Base-by-base conservation (phyloP, 495 filamentous ascomycete genomes). In the Daldinia childiae region DNA sequence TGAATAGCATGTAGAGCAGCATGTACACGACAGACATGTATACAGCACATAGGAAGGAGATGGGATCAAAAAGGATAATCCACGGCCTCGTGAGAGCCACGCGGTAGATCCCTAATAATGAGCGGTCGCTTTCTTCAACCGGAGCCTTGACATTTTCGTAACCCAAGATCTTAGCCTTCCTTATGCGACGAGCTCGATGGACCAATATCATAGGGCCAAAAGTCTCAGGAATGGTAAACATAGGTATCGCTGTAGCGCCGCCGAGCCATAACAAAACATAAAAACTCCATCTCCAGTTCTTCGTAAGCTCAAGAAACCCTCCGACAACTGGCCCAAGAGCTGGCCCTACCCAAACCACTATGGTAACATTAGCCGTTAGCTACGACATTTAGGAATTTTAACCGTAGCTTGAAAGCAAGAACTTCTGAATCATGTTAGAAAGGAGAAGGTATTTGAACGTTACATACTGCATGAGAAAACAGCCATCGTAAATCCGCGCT, bases 141-240 rank as follows among this genome's bases (percentile, higher is more conserved):
- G 80, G 71, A n/a, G 83, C 82, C 58, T 79, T 78, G n/a, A 85
- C 78, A 65, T 82, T 71, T 66, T 83, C 82, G 56, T 82, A 84
- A 4, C 81, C 82, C 0, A 80, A 77, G 4, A 83, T 79, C 14
- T 69, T 68, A 11, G 76, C 73, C 39, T 66, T 57, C 2, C 83
- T 79, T 76, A 71, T 84, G 80, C 55, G 81, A 19, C 66, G 79
- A 11, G 92, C 92, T 66, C 91, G 90, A 45, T 82, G 76, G 60
- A 88, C 84, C 43, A 93, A 80, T 26, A 93, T 80, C 29, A 87
- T 83, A 24, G 79, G 74, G 9, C 59, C 87, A 69, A 93, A 94
- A 0, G 92, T 94, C 78, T 93, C 91, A 7, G 92, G 91, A 9
- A 84, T 80, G 19, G 82, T 84, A 50, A 84, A 75, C 76, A 86